Evolutionary conservation across 2,329 filamentous ascomycete genomes (phyloP).

Genomic region (Cryphonectria radicalis): DNA sequence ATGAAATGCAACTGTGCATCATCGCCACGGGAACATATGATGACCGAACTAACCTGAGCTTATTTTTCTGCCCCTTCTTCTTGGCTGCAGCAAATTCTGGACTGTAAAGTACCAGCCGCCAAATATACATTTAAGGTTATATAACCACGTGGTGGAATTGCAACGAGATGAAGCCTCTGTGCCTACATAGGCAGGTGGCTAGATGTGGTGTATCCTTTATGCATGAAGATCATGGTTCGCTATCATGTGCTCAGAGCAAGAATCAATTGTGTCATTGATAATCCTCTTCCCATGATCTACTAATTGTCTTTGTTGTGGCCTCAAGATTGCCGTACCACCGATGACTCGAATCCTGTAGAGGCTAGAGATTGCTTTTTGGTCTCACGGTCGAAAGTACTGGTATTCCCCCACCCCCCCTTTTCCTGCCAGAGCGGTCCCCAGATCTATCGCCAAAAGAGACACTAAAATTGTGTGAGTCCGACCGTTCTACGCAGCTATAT

Average conservation of each 20-base stretch:
- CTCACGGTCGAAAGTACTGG: background rate
- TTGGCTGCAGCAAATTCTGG: background rate
- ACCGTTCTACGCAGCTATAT: too few relatives aligned
- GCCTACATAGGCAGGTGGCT: slow-evolving; percentile 6
- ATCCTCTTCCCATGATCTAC: background rate
- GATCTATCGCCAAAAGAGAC: background rate
- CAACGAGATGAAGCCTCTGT: slow-evolving; percentile 7
- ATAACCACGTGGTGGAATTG: slow-evolving; percentile 9
- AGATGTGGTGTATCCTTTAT: background rate
- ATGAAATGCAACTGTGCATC: background rate
- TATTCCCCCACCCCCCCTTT: too few relatives aligned
- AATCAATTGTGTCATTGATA: background rate
- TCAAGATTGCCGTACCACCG: background rate
- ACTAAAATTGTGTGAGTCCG: too few relatives aligned
- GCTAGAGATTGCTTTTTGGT: background rate
- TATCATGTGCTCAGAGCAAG: slow-evolving; percentile 11
- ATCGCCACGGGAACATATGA: background rate
- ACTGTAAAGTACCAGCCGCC: background rate
- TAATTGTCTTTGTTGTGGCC: background rate
- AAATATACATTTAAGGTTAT: slow-evolving; percentile 15
- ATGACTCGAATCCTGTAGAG: background rate
- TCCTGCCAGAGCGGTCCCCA: background rate
- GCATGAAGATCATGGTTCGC: background rate
- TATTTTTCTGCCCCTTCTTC: background rate
- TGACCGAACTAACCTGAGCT: background rate